A percentile compares a stretch with the other conserved stretches of the same genome.
phyloP scores from a whole-genome alignment of 441 rosid species.

The Hura crepitans region DNA sequence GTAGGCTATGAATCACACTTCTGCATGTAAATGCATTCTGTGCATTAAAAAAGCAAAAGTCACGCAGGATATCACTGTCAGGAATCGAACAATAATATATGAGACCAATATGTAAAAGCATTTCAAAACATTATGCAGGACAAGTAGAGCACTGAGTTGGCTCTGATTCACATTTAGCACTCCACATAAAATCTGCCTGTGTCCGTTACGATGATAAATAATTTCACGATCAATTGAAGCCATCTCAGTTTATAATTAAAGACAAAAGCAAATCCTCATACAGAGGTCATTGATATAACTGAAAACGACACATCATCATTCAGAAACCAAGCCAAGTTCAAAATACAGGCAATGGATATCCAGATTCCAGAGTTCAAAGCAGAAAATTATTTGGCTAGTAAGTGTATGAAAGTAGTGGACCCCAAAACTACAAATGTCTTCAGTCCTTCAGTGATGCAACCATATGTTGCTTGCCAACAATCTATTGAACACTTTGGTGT shows the following conservation, averaged over 20 bases:
- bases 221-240: neutral
- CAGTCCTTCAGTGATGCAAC: neutral
- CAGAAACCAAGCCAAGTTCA: neutral
- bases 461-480: neutral
- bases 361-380: neutral
- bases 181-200: no score
- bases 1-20: neutral
- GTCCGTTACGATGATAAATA: neutral
- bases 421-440: neutral
- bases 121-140: neutral
- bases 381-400: neutral
- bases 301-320: neutral
- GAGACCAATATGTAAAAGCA: neutral
- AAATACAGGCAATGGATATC: neutral
- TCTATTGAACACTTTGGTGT: neutral
- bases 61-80: neutral
- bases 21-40: neutral
- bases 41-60: neutral
- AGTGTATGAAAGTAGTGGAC: neutral
- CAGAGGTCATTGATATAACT: neutral
- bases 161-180: neutral
- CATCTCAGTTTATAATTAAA: neutral
- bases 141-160: constrained; percentile 1
- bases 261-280: neutral
- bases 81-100: neutral